Conservation (phyloP, 441 rosid species). For the Populus tomentosa region DNA sequence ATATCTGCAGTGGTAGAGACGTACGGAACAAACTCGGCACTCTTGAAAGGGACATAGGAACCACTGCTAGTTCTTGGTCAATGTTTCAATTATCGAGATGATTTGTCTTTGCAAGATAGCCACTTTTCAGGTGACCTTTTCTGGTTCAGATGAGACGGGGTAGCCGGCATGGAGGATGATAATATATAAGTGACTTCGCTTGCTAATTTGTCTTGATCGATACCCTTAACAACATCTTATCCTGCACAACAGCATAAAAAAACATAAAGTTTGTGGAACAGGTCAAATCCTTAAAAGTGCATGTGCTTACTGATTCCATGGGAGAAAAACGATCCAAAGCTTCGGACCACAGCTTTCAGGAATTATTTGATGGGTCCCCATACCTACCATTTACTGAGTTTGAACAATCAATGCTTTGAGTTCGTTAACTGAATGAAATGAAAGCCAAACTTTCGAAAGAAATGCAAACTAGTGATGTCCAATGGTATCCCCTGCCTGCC, state of each 20-base stretch:
- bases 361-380: too few relatives aligned
- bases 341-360: neutral
- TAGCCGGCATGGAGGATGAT: neutral
- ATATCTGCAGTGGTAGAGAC: neutral
- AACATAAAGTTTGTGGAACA: neutral
- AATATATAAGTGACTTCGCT: neutral
- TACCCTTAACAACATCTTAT: too few relatives aligned
- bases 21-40: neutral
- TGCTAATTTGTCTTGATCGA: neutral
- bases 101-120: neutral
- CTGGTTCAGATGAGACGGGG: neutral
- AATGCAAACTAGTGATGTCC: neutral
- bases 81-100: neutral
- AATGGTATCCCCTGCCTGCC: neutral
- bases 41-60: too few relatives aligned
- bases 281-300: neutral
- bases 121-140: neutral
- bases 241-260: too few relatives aligned
- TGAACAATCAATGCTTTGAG: neutral
- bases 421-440: neutral
- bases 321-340: neutral
- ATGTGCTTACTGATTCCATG: neutral
- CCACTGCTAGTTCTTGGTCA: neutral
- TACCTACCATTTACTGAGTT: too few relatives aligned
- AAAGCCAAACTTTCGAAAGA: neutral